phyloP scores from a whole-genome alignment of 2,329 filamentous ascomycete species.

The Boeremia lycopersici region DNA sequence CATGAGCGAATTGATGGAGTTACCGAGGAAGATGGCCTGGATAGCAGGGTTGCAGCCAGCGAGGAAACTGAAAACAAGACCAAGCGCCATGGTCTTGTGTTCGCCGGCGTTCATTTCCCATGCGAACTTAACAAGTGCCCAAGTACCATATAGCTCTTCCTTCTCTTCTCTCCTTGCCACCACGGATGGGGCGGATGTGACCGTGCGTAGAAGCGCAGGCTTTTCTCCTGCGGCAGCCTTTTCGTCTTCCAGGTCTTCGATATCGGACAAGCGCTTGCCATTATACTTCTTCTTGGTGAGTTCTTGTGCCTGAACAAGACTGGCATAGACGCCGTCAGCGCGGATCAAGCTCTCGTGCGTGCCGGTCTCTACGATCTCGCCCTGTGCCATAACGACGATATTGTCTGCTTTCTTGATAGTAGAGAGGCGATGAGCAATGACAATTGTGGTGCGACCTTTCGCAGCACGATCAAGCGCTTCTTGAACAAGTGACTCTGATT shows the following conservation, averaged over 20 bases:
- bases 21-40: conserved; percentile 79
- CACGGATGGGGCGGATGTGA: conserved; percentile 62
- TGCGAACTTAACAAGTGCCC: conserved; percentile 51
- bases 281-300: conserved; percentile 36
- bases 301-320: conserved; percentile 85
- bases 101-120: conserved; percentile 43
- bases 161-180: conserved; percentile 57
- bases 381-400: conserved; percentile 89
- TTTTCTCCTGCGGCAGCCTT: conserved; percentile 35
- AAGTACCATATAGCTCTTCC: conserved; percentile 36
- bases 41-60: conserved; percentile 45
- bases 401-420: conserved; percentile 95
- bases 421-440: conserved; percentile 92
- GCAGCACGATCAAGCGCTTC: conserved; percentile 87
- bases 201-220: conserved; percentile 34
- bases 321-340: conserved; percentile 74
- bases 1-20: conserved; percentile 77
- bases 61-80: conserved; percentile 50
- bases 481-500: conserved; percentile 93
- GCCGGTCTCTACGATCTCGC: conserved; percentile 90
- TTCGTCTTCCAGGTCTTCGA: conserved; percentile 18
- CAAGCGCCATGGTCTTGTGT: conserved; percentile 46
- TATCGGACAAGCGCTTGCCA: conserved; percentile 28
- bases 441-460: conserved; percentile 88
- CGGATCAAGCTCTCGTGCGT: conserved; percentile 81